Evolutionary conservation across 768 basidiomycete genomes (phyloP), one percentile per base, ranked within the genome.

Genomic region (Suillus placidus): DNA sequence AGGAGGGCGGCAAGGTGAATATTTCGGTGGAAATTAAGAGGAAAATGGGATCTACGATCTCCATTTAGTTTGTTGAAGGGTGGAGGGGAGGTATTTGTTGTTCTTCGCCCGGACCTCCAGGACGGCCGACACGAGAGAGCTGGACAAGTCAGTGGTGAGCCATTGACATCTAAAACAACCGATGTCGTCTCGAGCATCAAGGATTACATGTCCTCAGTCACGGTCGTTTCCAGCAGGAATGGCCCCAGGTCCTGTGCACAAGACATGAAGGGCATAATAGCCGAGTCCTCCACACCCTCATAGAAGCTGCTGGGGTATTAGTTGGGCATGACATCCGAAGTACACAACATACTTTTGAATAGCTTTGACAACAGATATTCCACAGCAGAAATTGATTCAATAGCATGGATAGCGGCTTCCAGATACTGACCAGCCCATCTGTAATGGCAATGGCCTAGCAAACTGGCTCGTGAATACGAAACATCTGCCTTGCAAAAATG

Each of bases 391-490:
- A 73, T 70, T 0, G 88, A 85, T 77, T 96, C 94, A 10, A 99
- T 84, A 9, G 93, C 95, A 61, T 90, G 88, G 35, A 97, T 82
- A 0, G 95, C 91, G 5, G 94, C 94, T 30, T 92, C 88, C 40
- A 99, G 81, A 73, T 98, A 99, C 71, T 95, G 93, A 1, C 87
- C 86, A 1, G 93, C 89, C 57, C n/a, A 95, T 82, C 64, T 87
- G 82, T 14, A 84, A 70, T 0, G 94, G 91, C 6, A 98, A 82
- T 12, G 91, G 77, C 69, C 87, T 86, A 1, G 92, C 85, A 72
- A 88, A 98, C 72, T 95, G 91, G 72, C 94, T 95, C 3, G 95
- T 94, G 70, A 98, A 96, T 54, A 99, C 93, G 66, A 98, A 97
- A 0, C 89, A 92, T 66, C 97, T 85, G 13, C 97, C 97, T 78